Percentiles rank a stretch among this genome's conserved stretches.
These are phyloP conservation scores for Hsuehochloa calcarea DNA, from an alignment of 176 grass and related monocot genomes.

Conservation along the genomic window DNA sequence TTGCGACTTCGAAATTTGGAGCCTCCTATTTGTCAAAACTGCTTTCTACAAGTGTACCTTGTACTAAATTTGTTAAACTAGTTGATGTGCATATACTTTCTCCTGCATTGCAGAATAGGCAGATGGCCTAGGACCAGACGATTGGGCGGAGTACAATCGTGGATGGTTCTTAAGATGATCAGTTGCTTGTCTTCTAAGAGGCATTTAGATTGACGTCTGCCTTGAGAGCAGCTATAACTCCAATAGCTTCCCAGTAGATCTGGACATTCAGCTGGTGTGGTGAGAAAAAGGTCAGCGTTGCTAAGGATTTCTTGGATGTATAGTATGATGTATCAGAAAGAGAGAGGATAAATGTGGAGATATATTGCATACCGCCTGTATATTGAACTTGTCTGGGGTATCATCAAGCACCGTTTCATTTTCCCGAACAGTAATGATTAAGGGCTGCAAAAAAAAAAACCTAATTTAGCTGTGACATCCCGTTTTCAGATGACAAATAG, in stretches of 20 bases:
- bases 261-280: constrained; percentile 66
- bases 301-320: not conserved
- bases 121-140: constrained; percentile 23
- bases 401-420: constrained; percentile 94
- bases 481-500: too few relatives aligned
- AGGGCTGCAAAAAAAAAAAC: constrained; percentile 54
- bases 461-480: not conserved
- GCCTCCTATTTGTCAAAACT: not conserved
- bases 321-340: constrained; percentile 6
- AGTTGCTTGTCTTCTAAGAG: constrained; percentile 61
- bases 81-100: constrained; percentile 33
- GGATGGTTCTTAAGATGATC: constrained; percentile 47
- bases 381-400: constrained; percentile 70
- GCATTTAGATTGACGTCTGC: constrained; percentile 74
- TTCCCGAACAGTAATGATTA: constrained; percentile 86
- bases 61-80: constrained; percentile 28
- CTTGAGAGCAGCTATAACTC: constrained; percentile 86
- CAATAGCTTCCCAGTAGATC: constrained; percentile 97
- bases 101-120: constrained; percentile 1
- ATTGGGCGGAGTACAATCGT: constrained; percentile 19
- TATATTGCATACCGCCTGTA: constrained; percentile 50
- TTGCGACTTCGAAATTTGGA: constrained; percentile 15
- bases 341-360: constrained; percentile 11
- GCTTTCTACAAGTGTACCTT: constrained; percentile 3
- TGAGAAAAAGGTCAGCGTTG: constrained; percentile 17